Evolutionary conservation across 768 basidiomycete species (phyloP).

Genomic region (Rhizopogon vinicolor): DNA sequence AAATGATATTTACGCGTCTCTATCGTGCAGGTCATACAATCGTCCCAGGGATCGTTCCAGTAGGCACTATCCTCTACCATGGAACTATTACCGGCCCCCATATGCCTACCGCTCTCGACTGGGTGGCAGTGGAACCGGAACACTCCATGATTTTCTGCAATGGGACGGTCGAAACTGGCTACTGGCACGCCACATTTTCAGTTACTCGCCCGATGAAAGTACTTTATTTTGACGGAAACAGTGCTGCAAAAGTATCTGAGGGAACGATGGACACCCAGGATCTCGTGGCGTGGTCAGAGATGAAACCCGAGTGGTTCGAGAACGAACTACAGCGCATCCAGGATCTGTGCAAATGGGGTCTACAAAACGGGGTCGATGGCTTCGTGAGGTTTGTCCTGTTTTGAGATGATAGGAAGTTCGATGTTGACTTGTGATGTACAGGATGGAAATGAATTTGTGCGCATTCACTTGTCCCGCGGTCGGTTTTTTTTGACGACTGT

Average conservation of each 20-base stretch:
- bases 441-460: slow-evolving; percentile 49
- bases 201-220: slow-evolving; percentile 23
- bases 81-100: slow-evolving; percentile 12
- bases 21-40: slow-evolving; percentile 21
- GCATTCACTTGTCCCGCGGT: slow-evolving; percentile 5
- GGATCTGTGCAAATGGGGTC: slow-evolving; percentile 30
- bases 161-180: slow-evolving; percentile 3
- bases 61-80: slow-evolving; percentile 34
- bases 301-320: slow-evolving; percentile 9
- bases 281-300: slow-evolving; percentile 26
- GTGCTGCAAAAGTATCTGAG: slow-evolving; percentile 22
- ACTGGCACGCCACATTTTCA: slow-evolving; percentile 26
- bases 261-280: slow-evolving; percentile 34
- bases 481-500: background rate
- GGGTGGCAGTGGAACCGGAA: slow-evolving; percentile 32
- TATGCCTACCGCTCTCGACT: slow-evolving; percentile 12
- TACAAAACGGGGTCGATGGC: slow-evolving; percentile 25
- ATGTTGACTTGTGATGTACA: slow-evolving; percentile 7
- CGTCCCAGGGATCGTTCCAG: slow-evolving; percentile 28
- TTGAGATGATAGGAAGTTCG: background rate
- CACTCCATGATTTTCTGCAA: slow-evolving; percentile 32
- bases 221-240: slow-evolving; percentile 29
- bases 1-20: background rate
- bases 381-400: slow-evolving; percentile 21
- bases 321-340: slow-evolving; percentile 22